These are phyloP conservation scores for Thalia dealbata DNA, from an alignment of 176 grass and related monocot species.

Conservation along the genomic window DNA sequence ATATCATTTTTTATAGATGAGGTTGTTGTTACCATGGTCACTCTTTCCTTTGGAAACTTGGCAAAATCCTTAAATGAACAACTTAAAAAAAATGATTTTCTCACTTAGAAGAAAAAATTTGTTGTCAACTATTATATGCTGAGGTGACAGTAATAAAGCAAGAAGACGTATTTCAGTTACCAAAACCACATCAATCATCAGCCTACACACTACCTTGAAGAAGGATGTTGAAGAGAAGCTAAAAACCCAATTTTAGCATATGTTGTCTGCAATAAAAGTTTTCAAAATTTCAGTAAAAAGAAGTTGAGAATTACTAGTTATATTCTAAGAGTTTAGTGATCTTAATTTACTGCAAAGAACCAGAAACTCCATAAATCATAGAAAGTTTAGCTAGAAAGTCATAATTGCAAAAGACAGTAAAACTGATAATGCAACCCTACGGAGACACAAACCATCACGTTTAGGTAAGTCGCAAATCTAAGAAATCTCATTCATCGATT, in stretches of 20 bases:
- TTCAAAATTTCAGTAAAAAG: not conserved
- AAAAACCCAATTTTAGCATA: constrained; percentile 81
- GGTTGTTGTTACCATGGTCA: too few relatives aligned
- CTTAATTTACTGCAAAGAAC: not conserved
- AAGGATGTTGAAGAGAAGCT: constrained; percentile 59
- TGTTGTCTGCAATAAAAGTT: constrained; percentile 34
- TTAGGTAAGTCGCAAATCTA: too few relatives aligned
- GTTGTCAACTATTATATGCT: not conserved
- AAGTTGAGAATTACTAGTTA: not conserved
- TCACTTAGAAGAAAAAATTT: too few relatives aligned
- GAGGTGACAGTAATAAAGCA: not conserved
- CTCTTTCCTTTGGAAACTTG: too few relatives aligned
- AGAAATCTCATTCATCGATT: too few relatives aligned
- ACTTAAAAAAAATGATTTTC: too few relatives aligned
- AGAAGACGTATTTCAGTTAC: not conserved
- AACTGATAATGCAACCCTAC: too few relatives aligned
- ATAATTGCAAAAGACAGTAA: not conserved
- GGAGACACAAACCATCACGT: too few relatives aligned
- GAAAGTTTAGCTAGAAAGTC: not conserved
- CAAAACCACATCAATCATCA: not conserved
- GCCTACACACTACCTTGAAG: constrained; percentile 43
- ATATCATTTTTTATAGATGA: too few relatives aligned
- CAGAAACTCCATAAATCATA: constrained; percentile 10
- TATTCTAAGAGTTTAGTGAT: not conserved
- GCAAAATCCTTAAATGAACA: too few relatives aligned